These are phyloP conservation scores for Gracilariopsis chorda DNA, from an alignment of 23 red algal species.

Conservation along the genomic window DNA sequence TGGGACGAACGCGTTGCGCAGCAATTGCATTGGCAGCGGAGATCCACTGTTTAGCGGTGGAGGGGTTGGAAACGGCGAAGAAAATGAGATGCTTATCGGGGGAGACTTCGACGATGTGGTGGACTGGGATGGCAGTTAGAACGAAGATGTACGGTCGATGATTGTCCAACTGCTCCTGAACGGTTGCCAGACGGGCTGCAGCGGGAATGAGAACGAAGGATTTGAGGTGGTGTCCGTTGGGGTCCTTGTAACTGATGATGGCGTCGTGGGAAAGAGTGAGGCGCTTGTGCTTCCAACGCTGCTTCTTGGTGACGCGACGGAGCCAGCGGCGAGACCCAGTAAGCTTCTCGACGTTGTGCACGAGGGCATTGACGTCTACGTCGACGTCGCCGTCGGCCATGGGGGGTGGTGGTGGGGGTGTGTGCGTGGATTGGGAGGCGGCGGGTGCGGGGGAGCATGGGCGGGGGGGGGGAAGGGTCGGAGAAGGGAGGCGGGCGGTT, in stretches of 20 bases:
- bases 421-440: no score
- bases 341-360: not conserved
- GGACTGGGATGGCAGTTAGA: not conserved
- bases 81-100: not conserved
- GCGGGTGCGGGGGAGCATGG: no score
- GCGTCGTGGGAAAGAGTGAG: constrained; percentile 27
- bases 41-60: not conserved
- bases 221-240: not conserved
- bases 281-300: constrained; percentile 14
- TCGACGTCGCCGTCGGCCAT: no score
- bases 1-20: not conserved
- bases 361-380: not conserved
- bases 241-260: not conserved
- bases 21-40: not conserved
- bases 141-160: constrained; percentile 15
- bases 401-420: no score
- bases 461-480: no score
- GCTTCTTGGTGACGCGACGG: not conserved
- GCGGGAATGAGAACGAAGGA: constrained; percentile 1
- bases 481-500: no score
- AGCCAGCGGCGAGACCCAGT: constrained; percentile 1
- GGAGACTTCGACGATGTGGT: not conserved
- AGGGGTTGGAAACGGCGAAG: not conserved
- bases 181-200: not conserved
- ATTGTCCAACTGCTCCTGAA: constrained; percentile 6